phyloP scores from a whole-genome alignment of 257 asterid species.

The Pogostemon cablin region DNA sequence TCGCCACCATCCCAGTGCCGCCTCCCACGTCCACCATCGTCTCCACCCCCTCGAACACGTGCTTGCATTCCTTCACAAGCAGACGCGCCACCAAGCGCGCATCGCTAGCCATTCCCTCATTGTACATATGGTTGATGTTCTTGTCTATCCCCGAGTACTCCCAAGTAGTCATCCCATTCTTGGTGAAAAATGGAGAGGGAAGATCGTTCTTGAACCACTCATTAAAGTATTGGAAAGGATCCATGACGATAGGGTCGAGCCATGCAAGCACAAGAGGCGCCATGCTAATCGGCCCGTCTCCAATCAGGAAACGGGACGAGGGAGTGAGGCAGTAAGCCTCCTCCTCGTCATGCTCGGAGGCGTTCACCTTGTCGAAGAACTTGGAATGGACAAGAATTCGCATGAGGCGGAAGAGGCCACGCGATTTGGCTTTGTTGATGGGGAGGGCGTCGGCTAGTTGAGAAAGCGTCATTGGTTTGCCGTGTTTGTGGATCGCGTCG shows the following conservation, averaged over 20 bases:
- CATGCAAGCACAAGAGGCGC: not conserved
- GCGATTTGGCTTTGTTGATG: not conserved
- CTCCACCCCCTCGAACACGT: not conserved
- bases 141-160: not conserved
- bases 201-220: not conserved
- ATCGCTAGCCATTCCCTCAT: not conserved
- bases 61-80: not conserved
- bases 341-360: not conserved
- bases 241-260: not conserved
- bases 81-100: not conserved
- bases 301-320: not conserved
- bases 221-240: not conserved
- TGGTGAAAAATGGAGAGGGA: not conserved
- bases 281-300: not conserved
- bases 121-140: not conserved
- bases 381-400: not conserved
- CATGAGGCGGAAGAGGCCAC: not conserved
- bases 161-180: not conserved
- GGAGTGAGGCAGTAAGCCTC: not conserved
- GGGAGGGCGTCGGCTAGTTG: not conserved
- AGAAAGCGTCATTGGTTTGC: not conserved
- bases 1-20: not conserved
- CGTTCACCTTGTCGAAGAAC: not conserved
- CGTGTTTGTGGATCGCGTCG: conserved; percentile 8
- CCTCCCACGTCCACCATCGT: conserved; percentile 7